Base-by-base conservation (phyloP, 305 asterid genomes). In the Withania somnifera region DNA sequence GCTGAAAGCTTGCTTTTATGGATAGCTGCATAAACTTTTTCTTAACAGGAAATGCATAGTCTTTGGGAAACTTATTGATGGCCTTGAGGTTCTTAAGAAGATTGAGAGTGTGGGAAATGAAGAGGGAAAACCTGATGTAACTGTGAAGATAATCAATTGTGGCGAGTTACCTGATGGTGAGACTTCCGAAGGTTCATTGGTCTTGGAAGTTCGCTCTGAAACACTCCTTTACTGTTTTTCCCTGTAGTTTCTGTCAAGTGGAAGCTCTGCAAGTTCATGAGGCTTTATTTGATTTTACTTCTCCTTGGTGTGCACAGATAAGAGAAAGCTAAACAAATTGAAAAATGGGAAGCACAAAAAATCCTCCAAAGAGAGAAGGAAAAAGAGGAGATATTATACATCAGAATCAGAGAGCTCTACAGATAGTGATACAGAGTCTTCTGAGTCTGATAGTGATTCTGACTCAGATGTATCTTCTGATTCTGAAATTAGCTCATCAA, bases 31-130 rank as follows among this genome's bases (percentile, higher is more conserved):
- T 53, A 51, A 81, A 51, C 17, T 51, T 60, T 84, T 54, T 82
- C 73, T 87, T 66, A 66, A 87, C 95, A 97, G 99, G 92, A 95
- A 97, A 90, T 88, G 86, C 71, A 78, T 92, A 7, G 98, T 97
- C 78, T 97, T 97, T 38, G 99, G 99, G 79, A 95, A 92, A 85
- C 98, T 97, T 88, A 90, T 97, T 63, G 90, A 91, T 77, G 99
- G 99, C 36, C 86, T 84, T 82, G 98, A 90, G 45, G 87, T 94
- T 85, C 86, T 97, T 88, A 93, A 91, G 87, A 97, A 93, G 92
- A 97, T 97, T 68, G 99, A 97, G 88, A 83, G 90, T 87, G 94
- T 88, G 58, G 99, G 97, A 77, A 95, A 90, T 86, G 98, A 91
- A 77, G 95, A 90, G 58, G 99, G 98, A 28, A 90, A 88, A 81